Percentiles rank a stretch among this genome's conserved stretches.
phyloP scores from a whole-genome alignment of 169 alveolate species.

The Eimeria sp. region DNA sequence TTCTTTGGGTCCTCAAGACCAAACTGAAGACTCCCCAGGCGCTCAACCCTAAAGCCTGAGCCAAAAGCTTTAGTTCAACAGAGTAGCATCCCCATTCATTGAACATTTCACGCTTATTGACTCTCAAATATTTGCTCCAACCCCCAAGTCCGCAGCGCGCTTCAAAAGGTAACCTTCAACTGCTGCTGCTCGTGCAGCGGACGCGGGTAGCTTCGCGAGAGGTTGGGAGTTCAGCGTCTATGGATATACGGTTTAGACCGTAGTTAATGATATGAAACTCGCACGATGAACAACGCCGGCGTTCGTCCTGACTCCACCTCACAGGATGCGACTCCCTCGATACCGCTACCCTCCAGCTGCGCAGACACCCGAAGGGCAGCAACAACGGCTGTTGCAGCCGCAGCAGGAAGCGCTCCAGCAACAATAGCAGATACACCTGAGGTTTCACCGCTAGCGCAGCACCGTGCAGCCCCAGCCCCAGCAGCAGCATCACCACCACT shows the following conservation, averaged over 20 bases:
- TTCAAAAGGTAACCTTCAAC: neutral
- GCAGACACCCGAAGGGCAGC: neutral
- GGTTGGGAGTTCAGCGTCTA: neutral
- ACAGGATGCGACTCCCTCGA: neutral
- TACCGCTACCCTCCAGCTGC: neutral
- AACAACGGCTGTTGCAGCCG: neutral
- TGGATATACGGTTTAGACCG: neutral
- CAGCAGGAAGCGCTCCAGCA: slow-evolving; percentile 8
- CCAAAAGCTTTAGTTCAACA: neutral
- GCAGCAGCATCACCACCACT: slow-evolving; percentile 30
- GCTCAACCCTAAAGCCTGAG: neutral
- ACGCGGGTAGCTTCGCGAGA: no score
- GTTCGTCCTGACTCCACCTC: neutral
- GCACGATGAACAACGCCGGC: neutral
- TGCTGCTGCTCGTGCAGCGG: neutral
- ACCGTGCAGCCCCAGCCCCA: neutral
- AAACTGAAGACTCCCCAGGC: neutral
- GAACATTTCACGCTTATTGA: neutral
- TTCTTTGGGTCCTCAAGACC: neutral
- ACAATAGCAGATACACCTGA: neutral
- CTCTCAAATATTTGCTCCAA: neutral
- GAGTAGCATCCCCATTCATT: neutral
- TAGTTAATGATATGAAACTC: neutral
- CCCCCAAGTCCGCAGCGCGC: neutral
- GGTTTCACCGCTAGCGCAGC: slow-evolving; percentile 1